These are phyloP conservation scores for Candida dajiaensis DNA, from an alignment of 805 yeast species.

Conservation along the genomic window DNA sequence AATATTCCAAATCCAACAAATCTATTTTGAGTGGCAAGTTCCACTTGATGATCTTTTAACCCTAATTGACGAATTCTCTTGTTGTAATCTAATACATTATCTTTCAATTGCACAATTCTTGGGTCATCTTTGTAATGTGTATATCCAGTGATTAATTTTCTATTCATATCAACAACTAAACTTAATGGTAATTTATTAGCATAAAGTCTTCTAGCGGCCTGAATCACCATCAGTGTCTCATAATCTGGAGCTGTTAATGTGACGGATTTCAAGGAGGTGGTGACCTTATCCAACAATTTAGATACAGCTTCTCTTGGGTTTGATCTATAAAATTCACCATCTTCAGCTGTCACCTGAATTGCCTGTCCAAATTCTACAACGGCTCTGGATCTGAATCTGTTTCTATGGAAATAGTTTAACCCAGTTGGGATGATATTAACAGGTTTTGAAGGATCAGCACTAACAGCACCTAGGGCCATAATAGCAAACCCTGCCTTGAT, in stretches of 20 bases:
- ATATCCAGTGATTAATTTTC: constrained; percentile 81
- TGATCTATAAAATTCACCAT: constrained; percentile 59
- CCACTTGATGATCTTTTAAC: constrained; percentile 67
- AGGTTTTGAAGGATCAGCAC: constrained; percentile 63
- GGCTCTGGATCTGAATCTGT: constrained; percentile 90
- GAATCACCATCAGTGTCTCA: constrained; percentile 90
- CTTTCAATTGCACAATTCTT: constrained; percentile 52
- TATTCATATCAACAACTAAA: constrained; percentile 79
- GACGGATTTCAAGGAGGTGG: constrained; percentile 74
- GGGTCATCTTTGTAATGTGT: constrained; percentile 71
- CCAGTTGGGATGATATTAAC: constrained; percentile 93
- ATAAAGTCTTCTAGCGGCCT: constrained; percentile 87
- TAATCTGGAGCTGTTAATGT: constrained; percentile 93
- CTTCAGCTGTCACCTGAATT: constrained; percentile 52
- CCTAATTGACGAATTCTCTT: constrained; percentile 57
- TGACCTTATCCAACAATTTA: constrained; percentile 62
- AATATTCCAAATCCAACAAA: constrained; percentile 44
- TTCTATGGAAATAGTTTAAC: constrained; percentile 91
- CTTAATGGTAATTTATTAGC: constrained; percentile 67
- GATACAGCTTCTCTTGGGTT: constrained; percentile 72
- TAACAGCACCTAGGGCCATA: constrained; percentile 94
- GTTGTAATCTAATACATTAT: constrained; percentile 65
- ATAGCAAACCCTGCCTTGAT: constrained; percentile 96
- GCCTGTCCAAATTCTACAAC: constrained; percentile 92
- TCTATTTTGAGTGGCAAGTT: constrained; percentile 41